Evolutionary conservation across 2,329 filamentous ascomycete genomes (phyloP).

Genomic region (Scedosporium aurantiacum): DNA sequence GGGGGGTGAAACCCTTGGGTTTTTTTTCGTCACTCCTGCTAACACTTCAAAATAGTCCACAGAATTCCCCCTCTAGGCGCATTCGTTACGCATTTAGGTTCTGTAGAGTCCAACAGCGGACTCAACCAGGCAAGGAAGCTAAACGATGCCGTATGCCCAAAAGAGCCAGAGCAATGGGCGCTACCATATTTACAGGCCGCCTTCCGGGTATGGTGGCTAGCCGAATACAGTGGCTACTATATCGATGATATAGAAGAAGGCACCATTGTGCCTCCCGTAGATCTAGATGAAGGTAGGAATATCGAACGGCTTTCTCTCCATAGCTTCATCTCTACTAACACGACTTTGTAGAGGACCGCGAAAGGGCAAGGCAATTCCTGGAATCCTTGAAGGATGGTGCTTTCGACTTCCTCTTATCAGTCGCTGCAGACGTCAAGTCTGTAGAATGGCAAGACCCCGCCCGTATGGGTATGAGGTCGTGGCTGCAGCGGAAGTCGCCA

Average conservation of each 20-base stretch:
- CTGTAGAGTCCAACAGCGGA: slow-evolving; percentile 58
- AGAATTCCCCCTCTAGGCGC: slow-evolving; percentile 70
- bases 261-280: slow-evolving; percentile 44
- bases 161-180: slow-evolving; percentile 60
- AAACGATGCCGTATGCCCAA: slow-evolving; percentile 55
- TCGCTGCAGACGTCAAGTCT: slow-evolving; percentile 70
- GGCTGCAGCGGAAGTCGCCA: slow-evolving; percentile 71
- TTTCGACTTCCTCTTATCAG: slow-evolving; percentile 80
- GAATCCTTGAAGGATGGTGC: slow-evolving; percentile 77
- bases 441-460: slow-evolving; percentile 83
- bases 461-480: slow-evolving; percentile 68
- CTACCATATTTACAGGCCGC: slow-evolving; percentile 69
- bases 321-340: slow-evolving; percentile 7
- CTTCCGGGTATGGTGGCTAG: slow-evolving; percentile 74
- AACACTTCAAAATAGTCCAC: slow-evolving; percentile 43
- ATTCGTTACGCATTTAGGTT: slow-evolving; percentile 68
- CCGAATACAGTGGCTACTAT: slow-evolving; percentile 87
- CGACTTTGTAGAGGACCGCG: slow-evolving; percentile 49
- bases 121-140: slow-evolving; percentile 60
- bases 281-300: slow-evolving; percentile 43
- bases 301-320: not conserved
- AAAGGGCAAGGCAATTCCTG: slow-evolving; percentile 62
- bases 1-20: slow-evolving; percentile 11
- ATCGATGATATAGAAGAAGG: slow-evolving; percentile 57
- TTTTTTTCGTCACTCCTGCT: not conserved